A percentile compares a stretch with the other conserved stretches of the same genome.
phyloP scores from a whole-genome alignment of 176 grass and related monocot species.

The Oryza brachyantha region DNA sequence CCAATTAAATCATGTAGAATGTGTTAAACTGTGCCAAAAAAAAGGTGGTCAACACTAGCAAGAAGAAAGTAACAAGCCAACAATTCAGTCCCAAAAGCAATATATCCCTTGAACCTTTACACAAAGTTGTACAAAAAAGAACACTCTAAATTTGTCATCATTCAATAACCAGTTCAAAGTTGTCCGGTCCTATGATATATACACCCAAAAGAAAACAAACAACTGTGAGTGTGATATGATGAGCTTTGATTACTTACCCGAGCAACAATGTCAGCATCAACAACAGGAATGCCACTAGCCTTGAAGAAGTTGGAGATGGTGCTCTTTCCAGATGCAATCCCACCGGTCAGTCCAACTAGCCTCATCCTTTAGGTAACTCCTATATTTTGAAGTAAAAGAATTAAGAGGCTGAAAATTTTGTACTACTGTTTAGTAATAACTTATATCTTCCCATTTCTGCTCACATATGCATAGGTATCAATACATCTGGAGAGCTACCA shows the following conservation, averaged over 20 bases:
- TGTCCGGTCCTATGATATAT: background rate
- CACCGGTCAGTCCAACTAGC: slow-evolving; percentile 72
- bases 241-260: slow-evolving; percentile 40
- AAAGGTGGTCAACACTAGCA: background rate
- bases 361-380: slow-evolving; percentile 47
- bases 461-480: too few species aligned
- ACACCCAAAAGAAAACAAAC: background rate
- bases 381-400: background rate
- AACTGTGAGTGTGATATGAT: background rate
- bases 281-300: slow-evolving; percentile 57
- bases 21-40: background rate
- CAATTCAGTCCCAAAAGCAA: background rate
- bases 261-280: slow-evolving; percentile 75
- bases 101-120: background rate
- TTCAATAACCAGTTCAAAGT: background rate
- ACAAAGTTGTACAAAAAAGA: background rate
- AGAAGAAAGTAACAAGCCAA: background rate
- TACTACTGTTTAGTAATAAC: background rate
- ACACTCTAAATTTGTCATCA: background rate
- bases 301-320: slow-evolving; percentile 84
- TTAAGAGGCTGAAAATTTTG: background rate
- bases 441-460: too few species aligned
- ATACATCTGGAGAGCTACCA: too few species aligned
- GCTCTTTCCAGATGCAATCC: slow-evolving; percentile 83
- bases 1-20: background rate